Evolutionary conservation across 2,329 filamentous ascomycete species (phyloP), one percentile per base, ranked within the genome.

Genomic region (Calonectria naviculata): DNA sequence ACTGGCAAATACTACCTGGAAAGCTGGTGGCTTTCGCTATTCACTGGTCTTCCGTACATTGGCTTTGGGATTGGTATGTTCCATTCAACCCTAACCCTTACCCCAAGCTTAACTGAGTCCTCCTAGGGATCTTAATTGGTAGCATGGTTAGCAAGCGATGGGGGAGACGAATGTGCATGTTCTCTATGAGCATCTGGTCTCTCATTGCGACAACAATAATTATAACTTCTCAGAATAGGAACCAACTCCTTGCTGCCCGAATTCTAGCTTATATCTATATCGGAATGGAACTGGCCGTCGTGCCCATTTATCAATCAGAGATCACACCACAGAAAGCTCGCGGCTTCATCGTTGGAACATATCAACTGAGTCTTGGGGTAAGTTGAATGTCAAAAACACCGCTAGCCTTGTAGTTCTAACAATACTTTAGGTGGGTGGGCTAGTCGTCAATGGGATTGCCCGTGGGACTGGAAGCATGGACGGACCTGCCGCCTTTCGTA

Each of bases 191-290:
- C 62, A 54, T 78, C 12, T 84, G 78, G 60, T 81, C 82, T 5
- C 70, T 84, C 1, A 63, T 81, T 0, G 71, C 80, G 0, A 79
- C 83, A 2, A 80, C 78, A 1, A 74, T 84, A 13, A 66, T 77
- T 4, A 70, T 84, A 46, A 83, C 82, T 0, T 79, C 82, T 7
- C 67, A 75, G 19, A 77, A 44, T 19, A 73, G 65, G 7, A 72
- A 73, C 0, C 82, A 84, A 65, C 81, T 83, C 12, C 71, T 85
- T 49, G 80, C 78, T 12, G 83, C 75, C 0, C 78, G 82, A 3
- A 81, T 82, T 10, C 72, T 85, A 7, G 83, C 82, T 36, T 83
- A 83, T 65, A 61, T 82, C 24, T 85, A 85, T 56, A 76, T 84
- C 36, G 83, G 83, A 17, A 84, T 84, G 79, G 83, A 85, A 69